phyloP scores from a whole-genome alignment of 345 rosid species.

The Pugionium dolabratum region DNA sequence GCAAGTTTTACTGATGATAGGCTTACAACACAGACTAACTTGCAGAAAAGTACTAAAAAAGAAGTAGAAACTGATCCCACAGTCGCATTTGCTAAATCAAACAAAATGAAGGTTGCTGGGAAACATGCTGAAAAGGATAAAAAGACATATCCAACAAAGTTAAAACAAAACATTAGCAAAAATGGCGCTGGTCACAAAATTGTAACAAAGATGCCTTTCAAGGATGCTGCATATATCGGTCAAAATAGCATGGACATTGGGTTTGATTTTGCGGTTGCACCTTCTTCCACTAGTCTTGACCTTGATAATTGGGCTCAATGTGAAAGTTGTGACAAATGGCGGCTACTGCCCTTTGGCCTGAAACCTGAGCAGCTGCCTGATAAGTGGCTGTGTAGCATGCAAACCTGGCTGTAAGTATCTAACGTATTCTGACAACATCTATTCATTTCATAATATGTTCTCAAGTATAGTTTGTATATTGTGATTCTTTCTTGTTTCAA shows the following conservation, averaged over 20 bases:
- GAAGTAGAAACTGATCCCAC: conserved; percentile 33
- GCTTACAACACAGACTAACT: conserved; percentile 38
- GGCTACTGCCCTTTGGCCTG: conserved; percentile 57
- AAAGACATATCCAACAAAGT: conserved; percentile 32
- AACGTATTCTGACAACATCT: no score
- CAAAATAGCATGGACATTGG: conserved; percentile 34
- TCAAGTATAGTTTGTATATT: neutral
- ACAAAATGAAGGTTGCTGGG: conserved; percentile 34
- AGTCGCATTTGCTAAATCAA: conserved; percentile 31
- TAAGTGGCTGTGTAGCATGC: conserved; percentile 79
- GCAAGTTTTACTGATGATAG: conserved; percentile 37
- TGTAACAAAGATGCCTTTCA: conserved; percentile 28
- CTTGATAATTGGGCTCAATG: conserved; percentile 63
- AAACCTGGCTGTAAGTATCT: conserved; percentile 71
- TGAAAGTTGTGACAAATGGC: conserved; percentile 70
- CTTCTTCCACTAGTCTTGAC: conserved; percentile 41
- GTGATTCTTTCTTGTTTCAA: conserved; percentile 13
- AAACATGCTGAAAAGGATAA: conserved; percentile 35
- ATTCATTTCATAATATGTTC: no score
- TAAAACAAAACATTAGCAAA: conserved; percentile 42
- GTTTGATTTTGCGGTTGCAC: conserved; percentile 39
- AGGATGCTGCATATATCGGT: conserved; percentile 37
- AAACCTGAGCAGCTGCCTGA: conserved; percentile 61
- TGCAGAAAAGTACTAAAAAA: conserved; percentile 41
- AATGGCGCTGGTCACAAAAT: conserved; percentile 36